These are phyloP conservation scores for Suillus subalutaceus DNA, from an alignment of 768 basidiomycete genomes.

Conservation along the genomic window DNA sequence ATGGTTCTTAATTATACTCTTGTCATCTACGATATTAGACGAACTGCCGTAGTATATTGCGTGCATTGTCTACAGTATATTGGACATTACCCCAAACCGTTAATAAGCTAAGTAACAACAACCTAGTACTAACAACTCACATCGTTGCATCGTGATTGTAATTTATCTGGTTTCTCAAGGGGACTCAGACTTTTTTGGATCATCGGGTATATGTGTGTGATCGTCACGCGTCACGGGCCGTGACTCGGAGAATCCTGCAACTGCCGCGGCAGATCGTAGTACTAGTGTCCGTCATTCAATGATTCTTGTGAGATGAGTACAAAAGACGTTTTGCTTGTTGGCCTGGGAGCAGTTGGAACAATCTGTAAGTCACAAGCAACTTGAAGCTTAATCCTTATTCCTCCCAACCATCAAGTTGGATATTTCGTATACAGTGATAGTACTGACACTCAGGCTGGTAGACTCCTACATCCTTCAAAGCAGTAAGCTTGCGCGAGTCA, in stretches of 20 bases:
- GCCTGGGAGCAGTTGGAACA: slow-evolving; percentile 67
- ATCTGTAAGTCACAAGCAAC: slow-evolving; percentile 49
- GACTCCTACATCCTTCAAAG: slow-evolving; percentile 52
- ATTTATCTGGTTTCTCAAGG: background rate
- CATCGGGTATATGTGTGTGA: background rate
- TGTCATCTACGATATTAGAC: background rate
- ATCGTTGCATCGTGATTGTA: background rate
- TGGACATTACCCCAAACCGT: background rate
- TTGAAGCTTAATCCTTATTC: background rate
- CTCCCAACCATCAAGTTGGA: background rate
- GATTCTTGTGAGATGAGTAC: background rate
- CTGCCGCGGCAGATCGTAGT: too few relatives aligned
- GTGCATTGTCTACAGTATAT: background rate
- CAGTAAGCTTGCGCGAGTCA: slow-evolving; percentile 53
- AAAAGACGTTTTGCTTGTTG: slow-evolving; percentile 61
- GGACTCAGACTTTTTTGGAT: background rate
- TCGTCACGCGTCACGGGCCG: too few relatives aligned
- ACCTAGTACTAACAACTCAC: background rate
- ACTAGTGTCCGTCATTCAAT: too few relatives aligned
- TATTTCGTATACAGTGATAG: background rate
- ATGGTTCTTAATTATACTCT: background rate
- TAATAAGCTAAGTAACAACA: too few relatives aligned
- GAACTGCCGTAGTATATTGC: background rate
- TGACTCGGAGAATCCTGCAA: background rate
- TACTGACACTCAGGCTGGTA: background rate